A percentile compares a stretch with the other conserved stretches of the same genome.
Evolutionary conservation across 2,329 filamentous ascomycete species (phyloP).

Genomic region (Coniochaeta hoffmannii): DNA sequence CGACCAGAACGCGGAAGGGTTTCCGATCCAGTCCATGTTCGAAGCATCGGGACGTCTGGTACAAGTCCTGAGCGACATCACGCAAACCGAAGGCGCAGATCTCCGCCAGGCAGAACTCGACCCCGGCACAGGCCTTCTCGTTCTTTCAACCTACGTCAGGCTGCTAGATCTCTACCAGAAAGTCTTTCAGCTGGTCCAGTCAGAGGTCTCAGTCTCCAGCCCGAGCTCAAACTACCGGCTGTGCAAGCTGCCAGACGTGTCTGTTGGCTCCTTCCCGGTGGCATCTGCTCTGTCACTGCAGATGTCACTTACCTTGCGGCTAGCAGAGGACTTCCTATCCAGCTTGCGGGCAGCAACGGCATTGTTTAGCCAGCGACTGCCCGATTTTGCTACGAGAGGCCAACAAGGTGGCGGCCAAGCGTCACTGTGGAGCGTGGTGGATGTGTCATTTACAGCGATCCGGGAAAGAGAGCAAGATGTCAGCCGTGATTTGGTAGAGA

Average conservation of each 20-base stretch:
- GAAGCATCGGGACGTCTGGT: slow-evolving; percentile 29
- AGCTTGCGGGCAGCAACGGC: slow-evolving; percentile 18
- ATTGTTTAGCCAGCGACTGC: not conserved
- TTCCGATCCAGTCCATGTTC: slow-evolving; percentile 34
- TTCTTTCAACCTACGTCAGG: slow-evolving; percentile 29
- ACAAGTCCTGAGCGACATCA: slow-evolving; percentile 22
- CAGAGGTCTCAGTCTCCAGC: slow-evolving; percentile 17
- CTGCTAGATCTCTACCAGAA: slow-evolving; percentile 33
- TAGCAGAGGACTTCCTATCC: slow-evolving; percentile 32
- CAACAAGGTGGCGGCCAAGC: not conserved
- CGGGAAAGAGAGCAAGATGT: slow-evolving; percentile 4
- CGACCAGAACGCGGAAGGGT: slow-evolving; percentile 13
- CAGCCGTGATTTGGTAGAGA: not conserved
- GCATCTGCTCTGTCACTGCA: slow-evolving; percentile 31
- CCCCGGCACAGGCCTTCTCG: slow-evolving; percentile 29
- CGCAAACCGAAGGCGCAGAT: slow-evolving; percentile 3
- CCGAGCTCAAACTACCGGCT: slow-evolving; percentile 21
- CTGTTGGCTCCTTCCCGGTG: slow-evolving; percentile 31
- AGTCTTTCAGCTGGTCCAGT: slow-evolving; percentile 28
- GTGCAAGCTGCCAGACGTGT: slow-evolving; percentile 33
- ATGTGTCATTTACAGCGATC: not conserved
- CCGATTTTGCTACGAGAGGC: not conserved
- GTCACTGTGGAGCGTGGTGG: slow-evolving; percentile 1
- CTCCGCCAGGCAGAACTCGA: slow-evolving; percentile 15
- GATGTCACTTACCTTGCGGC: slow-evolving; percentile 32